A percentile compares a stretch with the other conserved stretches of the same genome.
phyloP scores from a whole-genome alignment of 1,284 basidiomycete genomes.

The Sanghuangporus sanghuang region DNA sequence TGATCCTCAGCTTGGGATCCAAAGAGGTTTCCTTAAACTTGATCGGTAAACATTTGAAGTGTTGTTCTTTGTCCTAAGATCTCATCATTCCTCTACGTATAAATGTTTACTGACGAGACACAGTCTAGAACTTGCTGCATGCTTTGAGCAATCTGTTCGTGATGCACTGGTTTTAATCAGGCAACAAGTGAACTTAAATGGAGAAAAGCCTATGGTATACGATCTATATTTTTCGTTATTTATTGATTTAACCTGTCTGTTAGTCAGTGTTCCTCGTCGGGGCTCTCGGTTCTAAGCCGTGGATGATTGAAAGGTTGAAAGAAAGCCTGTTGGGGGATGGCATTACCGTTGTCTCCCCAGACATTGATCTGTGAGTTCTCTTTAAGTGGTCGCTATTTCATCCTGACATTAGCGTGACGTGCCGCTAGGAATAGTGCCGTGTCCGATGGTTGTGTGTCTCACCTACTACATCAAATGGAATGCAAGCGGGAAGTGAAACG shows the following conservation, averaged over 20 bases:
- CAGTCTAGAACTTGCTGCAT: constrained; percentile 55
- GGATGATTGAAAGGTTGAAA: constrained; percentile 69
- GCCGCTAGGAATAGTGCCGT: constrained; percentile 1
- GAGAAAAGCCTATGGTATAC: constrained; percentile 55
- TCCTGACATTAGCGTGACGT: not conserved
- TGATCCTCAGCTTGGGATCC: constrained; percentile 57
- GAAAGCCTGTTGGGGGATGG: constrained; percentile 49
- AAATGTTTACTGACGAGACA: not conserved
- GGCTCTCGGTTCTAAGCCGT: constrained; percentile 73
- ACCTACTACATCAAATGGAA: not conserved
- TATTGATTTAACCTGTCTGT: constrained; percentile 23
- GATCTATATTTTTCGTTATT: not conserved
- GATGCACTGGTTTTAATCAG: constrained; percentile 64
- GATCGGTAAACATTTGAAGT: constrained; percentile 44
- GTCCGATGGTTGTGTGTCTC: constrained; percentile 1
- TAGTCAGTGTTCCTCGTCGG: constrained; percentile 74
- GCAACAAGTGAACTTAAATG: constrained; percentile 59
- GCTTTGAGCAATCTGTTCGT: constrained; percentile 71
- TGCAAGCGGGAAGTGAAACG: not conserved
- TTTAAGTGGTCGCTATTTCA: not conserved
- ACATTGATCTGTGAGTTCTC: constrained; percentile 59
- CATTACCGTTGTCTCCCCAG: constrained; percentile 63
- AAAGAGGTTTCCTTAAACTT: constrained; percentile 62
- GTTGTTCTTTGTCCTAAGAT: constrained; percentile 5
- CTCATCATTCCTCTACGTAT: not conserved